phyloP scores from a whole-genome alignment of 495 filamentous ascomycete species.

The Podospora appendiculata region DNA sequence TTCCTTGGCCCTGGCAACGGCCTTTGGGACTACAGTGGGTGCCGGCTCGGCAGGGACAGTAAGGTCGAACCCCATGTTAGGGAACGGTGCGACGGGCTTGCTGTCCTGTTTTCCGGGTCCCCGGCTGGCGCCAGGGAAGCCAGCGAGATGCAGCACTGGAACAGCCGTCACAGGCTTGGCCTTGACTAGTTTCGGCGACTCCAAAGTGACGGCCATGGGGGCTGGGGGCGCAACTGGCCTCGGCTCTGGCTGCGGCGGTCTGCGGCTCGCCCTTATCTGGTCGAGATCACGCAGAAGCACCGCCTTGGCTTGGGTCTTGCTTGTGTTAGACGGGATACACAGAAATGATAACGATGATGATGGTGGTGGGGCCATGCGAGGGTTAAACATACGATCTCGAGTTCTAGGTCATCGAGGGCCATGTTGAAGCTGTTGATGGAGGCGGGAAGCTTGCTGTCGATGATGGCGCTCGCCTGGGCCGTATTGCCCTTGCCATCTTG shows the following conservation, averaged over 20 bases:
- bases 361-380: too few species aligned
- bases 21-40: slow-evolving; percentile 17
- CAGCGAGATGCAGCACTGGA: slow-evolving; percentile 3
- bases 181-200: slow-evolving; percentile 9
- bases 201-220: slow-evolving; percentile 25
- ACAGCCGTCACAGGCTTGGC: not conserved
- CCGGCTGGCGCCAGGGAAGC: not conserved
- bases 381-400: slow-evolving; percentile 38
- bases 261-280: slow-evolving; percentile 22
- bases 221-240: slow-evolving; percentile 27
- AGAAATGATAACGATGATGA: slow-evolving; percentile 9
- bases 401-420: slow-evolving; percentile 44
- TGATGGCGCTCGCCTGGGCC: slow-evolving; percentile 16
- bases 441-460: slow-evolving; percentile 28
- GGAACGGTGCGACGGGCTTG: slow-evolving; percentile 39
- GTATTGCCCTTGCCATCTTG: slow-evolving; percentile 30
- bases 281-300: slow-evolving; percentile 36
- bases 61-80: slow-evolving; percentile 37
- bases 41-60: slow-evolving; percentile 11
- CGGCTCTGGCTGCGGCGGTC: slow-evolving; percentile 8
- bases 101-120: slow-evolving; percentile 17
- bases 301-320: slow-evolving; percentile 33
- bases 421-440: slow-evolving; percentile 37
- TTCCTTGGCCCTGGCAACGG: slow-evolving; percentile 8
- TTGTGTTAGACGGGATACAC: not conserved